These are phyloP conservation scores for Lactarius tabidus DNA, from an alignment of 768 basidiomycete species.

Conservation along the genomic window DNA sequence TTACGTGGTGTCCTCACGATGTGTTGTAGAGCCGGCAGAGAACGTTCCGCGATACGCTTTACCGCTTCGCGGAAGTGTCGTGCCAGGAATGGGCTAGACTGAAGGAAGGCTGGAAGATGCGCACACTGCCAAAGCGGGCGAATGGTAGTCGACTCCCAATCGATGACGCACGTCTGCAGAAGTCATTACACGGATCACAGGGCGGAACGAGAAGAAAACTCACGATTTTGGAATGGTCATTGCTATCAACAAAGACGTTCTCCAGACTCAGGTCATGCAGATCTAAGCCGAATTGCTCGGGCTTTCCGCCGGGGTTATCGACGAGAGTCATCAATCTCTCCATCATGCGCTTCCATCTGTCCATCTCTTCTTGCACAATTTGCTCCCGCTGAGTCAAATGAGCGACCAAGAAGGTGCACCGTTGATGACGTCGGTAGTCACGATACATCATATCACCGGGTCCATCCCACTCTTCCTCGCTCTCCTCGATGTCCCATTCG, in stretches of 20 bases:
- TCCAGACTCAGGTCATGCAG: slow-evolving; percentile 83
- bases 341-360: slow-evolving; percentile 66
- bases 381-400: slow-evolving; percentile 64
- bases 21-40: slow-evolving; percentile 24
- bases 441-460: slow-evolving; percentile 76
- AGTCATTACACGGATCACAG: slow-evolving; percentile 7
- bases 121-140: slow-evolving; percentile 83
- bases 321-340: slow-evolving; percentile 43
- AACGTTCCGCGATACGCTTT: slow-evolving; percentile 40
- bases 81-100: slow-evolving; percentile 70
- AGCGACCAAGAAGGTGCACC: slow-evolving; percentile 72
- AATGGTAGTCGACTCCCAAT: slow-evolving; percentile 89
- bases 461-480: slow-evolving; percentile 68
- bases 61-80: slow-evolving; percentile 68
- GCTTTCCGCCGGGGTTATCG: slow-evolving; percentile 31
- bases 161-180: slow-evolving; percentile 75
- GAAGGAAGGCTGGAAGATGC: slow-evolving; percentile 75
- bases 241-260: slow-evolving; percentile 76
- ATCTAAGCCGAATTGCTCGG: slow-evolving; percentile 74
- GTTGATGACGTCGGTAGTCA: slow-evolving; percentile 78
- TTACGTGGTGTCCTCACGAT: slow-evolving; percentile 27
- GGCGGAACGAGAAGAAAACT: slow-evolving; percentile 33
- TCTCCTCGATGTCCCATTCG: slow-evolving; percentile 76
- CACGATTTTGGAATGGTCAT: slow-evolving; percentile 67
- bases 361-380: slow-evolving; percentile 64